These are phyloP conservation scores for Fraxinus angustifolia DNA, from an alignment of 305 asterid species.

Conservation along the genomic window DNA sequence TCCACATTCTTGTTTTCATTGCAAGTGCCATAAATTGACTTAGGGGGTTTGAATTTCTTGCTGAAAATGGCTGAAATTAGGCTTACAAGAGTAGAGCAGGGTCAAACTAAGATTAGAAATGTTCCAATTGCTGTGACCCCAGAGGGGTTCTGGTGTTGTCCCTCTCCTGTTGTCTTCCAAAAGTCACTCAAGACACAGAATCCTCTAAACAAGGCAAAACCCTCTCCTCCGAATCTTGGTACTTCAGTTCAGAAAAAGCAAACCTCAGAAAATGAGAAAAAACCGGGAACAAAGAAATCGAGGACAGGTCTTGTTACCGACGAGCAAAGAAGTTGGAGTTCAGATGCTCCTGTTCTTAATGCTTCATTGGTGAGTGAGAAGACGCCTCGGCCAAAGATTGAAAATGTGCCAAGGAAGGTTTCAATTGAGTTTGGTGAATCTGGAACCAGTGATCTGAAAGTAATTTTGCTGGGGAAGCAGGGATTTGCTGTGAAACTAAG, in stretches of 20 bases:
- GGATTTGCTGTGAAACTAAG: slow-evolving; percentile 82
- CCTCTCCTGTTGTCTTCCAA: slow-evolving; percentile 82
- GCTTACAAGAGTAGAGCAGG: slow-evolving; percentile 59
- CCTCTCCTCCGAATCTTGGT: slow-evolving; percentile 35
- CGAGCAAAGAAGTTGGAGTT: slow-evolving; percentile 38
- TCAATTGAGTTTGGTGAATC: slow-evolving; percentile 91
- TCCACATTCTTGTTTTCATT: slow-evolving; percentile 15
- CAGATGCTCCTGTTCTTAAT: slow-evolving; percentile 41
- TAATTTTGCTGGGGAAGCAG: slow-evolving; percentile 70
- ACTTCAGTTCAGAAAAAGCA: slow-evolving; percentile 45
- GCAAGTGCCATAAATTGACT: slow-evolving; percentile 29
- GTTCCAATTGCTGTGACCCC: slow-evolving; percentile 98
- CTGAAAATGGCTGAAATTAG: slow-evolving; percentile 71
- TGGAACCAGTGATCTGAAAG: slow-evolving; percentile 79
- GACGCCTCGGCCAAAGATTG: slow-evolving; percentile 45
- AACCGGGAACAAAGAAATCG: slow-evolving; percentile 29
- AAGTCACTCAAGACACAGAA: slow-evolving; percentile 54
- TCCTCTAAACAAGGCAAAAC: slow-evolving; percentile 56
- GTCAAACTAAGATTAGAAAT: slow-evolving; percentile 63
- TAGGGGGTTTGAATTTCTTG: slow-evolving; percentile 24
- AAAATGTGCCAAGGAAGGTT: slow-evolving; percentile 63
- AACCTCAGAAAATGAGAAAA: slow-evolving; percentile 43
- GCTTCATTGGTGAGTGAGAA: slow-evolving; percentile 41
- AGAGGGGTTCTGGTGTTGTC: slow-evolving; percentile 99
- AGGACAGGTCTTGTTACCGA: slow-evolving; percentile 28